Evolutionary conservation across 768 basidiomycete genomes (phyloP).

Genomic region (Panaeolus cyanescens): DNA sequence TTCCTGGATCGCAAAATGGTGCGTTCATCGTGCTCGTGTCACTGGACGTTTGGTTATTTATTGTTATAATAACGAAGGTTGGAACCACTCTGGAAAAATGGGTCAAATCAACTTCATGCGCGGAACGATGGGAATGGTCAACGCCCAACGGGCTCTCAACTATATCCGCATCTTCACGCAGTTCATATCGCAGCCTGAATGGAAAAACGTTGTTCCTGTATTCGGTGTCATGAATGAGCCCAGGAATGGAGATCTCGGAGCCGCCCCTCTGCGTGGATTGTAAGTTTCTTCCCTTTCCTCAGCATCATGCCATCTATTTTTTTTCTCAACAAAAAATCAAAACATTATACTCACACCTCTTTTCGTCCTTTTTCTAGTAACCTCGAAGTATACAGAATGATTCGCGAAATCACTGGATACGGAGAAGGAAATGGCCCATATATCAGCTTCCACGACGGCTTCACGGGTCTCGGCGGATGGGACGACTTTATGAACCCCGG

Average conservation of each 20-base stretch:
- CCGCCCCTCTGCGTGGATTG: constrained; percentile 36
- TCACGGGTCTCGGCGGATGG: constrained; percentile 46
- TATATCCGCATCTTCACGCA: constrained; percentile 74
- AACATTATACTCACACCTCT: too few species aligned
- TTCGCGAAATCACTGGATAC: constrained; percentile 70
- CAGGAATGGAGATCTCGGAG: constrained; percentile 45
- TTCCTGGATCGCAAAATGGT: constrained; percentile 82
- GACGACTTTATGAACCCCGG: constrained; percentile 51
- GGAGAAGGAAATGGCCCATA: constrained; percentile 71
- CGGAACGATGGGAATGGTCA: constrained; percentile 86
- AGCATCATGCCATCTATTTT: constrained; percentile 5
- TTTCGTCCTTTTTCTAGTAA: constrained; percentile 29
- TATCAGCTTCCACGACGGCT: constrained; percentile 50
- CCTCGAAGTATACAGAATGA: constrained; percentile 56
- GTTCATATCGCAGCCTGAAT: constrained; percentile 74
- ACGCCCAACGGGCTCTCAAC: constrained; percentile 77
- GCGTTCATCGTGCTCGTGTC: not conserved
- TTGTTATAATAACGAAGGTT: constrained; percentile 32
- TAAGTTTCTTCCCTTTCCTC: constrained; percentile 44
- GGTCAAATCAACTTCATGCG: constrained; percentile 61
- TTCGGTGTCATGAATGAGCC: constrained; percentile 72
- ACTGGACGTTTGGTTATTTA: not conserved
- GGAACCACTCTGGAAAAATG: constrained; percentile 51
- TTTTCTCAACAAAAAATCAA: too few species aligned
- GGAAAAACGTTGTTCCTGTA: constrained; percentile 50